Conservation (phyloP, 108 stramenopile species). For the Stephanodiscus triporus region DNA sequence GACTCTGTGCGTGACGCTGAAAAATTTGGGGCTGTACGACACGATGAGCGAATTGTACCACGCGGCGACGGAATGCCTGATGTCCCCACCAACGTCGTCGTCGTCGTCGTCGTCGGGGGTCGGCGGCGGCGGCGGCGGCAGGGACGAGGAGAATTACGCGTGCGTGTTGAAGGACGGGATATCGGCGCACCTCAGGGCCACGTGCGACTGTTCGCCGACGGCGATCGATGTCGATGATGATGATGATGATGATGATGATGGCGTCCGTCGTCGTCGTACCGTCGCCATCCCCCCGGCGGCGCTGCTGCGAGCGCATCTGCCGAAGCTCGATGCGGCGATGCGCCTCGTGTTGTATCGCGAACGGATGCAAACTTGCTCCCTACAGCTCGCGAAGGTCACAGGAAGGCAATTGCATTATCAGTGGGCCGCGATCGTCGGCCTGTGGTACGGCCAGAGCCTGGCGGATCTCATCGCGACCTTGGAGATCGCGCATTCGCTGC, state of each 20-base stretch:
- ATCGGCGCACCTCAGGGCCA: conserved; percentile 32
- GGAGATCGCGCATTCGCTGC: conserved; percentile 4
- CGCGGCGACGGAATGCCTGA: conserved; percentile 11
- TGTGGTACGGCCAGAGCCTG: conserved; percentile 36
- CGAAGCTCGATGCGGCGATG: conserved; percentile 22
- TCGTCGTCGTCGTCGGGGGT: background rate
- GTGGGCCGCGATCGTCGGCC: conserved; percentile 36
- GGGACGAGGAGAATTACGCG: conserved; percentile 6
- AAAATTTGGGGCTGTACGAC: conserved; percentile 17
- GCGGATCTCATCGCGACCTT: conserved; percentile 7
- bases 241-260: background rate
- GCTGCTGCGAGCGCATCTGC: conserved; percentile 6
- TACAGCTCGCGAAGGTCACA: conserved; percentile 27
- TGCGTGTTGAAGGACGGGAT: conserved; percentile 29
- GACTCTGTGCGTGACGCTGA: conserved; percentile 31
- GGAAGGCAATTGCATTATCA: conserved; percentile 23
- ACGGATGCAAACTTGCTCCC: conserved; percentile 28
- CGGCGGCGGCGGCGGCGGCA: background rate
- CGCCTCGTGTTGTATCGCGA: conserved; percentile 27
- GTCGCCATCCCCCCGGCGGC: background rate
- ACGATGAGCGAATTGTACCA: conserved; percentile 39
- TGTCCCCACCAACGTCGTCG: background rate
- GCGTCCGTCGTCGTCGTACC: background rate
- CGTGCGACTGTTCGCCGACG: conserved; percentile 16
- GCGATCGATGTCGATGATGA: conserved; percentile 6